These are phyloP conservation scores for Histomonas meleagridis DNA, from an alignment of 208 protist species.

Conservation along the genomic window DNA sequence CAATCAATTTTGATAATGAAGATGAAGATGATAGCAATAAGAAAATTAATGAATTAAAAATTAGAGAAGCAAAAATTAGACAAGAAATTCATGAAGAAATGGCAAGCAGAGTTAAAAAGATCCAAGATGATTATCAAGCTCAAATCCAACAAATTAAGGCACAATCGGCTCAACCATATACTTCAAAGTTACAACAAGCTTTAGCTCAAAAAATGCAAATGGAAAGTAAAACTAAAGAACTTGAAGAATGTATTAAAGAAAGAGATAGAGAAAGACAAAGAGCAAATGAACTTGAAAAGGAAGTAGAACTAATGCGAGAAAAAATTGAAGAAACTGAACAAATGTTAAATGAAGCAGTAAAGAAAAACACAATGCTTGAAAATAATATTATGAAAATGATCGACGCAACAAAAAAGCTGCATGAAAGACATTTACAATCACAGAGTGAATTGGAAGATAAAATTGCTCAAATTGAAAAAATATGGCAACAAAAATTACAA, in stretches of 20 bases:
- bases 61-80: conserved; percentile 21
- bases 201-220: not conserved
- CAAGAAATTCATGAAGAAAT: conserved; percentile 25
- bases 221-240: not conserved
- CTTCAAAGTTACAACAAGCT: not conserved
- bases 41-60: not conserved
- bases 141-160: not conserved
- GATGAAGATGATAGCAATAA: not conserved
- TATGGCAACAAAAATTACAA: too few relatives aligned
- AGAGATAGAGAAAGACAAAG: not conserved
- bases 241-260: not conserved
- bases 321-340: too few relatives aligned
- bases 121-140: not conserved
- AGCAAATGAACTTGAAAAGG: not conserved
- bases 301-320: not conserved
- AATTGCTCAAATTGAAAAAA: too few relatives aligned
- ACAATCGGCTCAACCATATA: not conserved
- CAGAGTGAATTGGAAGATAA: too few relatives aligned
- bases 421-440: too few relatives aligned
- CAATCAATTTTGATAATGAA: not conserved
- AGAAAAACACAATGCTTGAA: too few relatives aligned
- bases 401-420: too few relatives aligned
- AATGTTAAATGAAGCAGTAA: too few relatives aligned
- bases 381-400: too few relatives aligned
- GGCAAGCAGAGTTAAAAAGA: not conserved